Conservation (phyloP, 768 basidiomycete genomes). For the Auricularia auricula-judae region DNA sequence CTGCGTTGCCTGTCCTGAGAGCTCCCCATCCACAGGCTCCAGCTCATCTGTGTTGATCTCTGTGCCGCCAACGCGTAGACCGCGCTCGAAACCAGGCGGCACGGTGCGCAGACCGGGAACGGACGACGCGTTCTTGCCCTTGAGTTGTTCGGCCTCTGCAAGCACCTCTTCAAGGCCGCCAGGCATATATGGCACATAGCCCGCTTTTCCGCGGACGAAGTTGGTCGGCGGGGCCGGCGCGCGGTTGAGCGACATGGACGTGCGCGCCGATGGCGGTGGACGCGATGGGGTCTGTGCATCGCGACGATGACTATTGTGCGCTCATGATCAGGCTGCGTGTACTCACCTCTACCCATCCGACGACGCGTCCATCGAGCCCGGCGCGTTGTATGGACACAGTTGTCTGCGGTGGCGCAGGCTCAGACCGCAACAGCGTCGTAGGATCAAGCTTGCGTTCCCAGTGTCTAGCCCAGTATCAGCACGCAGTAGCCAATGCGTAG, state of each 20-base stretch:
- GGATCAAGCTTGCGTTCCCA: constrained; percentile 57
- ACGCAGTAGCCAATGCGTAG: not conserved
- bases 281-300: constrained; percentile 39
- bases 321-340: not conserved
- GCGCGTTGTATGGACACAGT: constrained; percentile 59
- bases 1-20: not conserved
- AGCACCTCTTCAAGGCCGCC: constrained; percentile 74
- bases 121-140: constrained; percentile 10
- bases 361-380: constrained; percentile 70
- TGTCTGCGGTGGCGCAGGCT: constrained; percentile 68
- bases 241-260: constrained; percentile 76
- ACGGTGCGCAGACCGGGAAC: constrained; percentile 40
- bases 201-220: constrained; percentile 91
- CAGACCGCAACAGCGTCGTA: constrained; percentile 49
- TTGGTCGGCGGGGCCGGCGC: constrained; percentile 67
- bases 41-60: constrained; percentile 24
- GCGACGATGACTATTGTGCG: not conserved
- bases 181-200: constrained; percentile 87
- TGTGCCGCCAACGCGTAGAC: constrained; percentile 52
- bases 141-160: constrained; percentile 23
- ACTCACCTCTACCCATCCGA: constrained; percentile 70
- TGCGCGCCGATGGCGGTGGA: constrained; percentile 55
- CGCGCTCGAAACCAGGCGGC: constrained; percentile 76
- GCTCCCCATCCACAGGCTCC: constrained; percentile 27
- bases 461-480: constrained; percentile 34